Percentiles rank a stretch among this genome's conserved stretches.
phyloP scores from a whole-genome alignment of 768 basidiomycete genomes.

The Daedalea quercina region DNA sequence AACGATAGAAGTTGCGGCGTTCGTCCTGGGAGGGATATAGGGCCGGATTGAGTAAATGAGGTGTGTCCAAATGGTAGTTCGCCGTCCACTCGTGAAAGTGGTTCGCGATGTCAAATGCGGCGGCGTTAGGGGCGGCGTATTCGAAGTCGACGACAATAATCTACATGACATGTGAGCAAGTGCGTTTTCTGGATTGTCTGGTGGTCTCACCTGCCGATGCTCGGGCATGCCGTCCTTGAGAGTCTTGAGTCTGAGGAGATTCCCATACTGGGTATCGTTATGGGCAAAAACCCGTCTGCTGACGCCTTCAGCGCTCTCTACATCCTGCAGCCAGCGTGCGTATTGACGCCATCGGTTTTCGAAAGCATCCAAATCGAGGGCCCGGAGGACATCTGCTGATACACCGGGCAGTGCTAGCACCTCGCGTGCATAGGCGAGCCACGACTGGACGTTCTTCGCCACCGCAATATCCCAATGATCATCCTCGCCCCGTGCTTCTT shows the following conservation, averaged over 20 bases:
- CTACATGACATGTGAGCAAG: slow-evolving; percentile 30
- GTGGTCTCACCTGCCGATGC: slow-evolving; percentile 59
- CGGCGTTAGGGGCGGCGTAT: slow-evolving; percentile 88
- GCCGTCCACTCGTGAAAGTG: slow-evolving; percentile 98
- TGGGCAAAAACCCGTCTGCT: slow-evolving; percentile 77
- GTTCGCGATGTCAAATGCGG: slow-evolving; percentile 94
- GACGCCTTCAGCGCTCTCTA: slow-evolving; percentile 50
- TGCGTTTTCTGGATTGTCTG: too few species aligned
- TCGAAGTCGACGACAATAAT: slow-evolving; percentile 97
- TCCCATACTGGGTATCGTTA: slow-evolving; percentile 96
- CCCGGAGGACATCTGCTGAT: slow-evolving; percentile 35
- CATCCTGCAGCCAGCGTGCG: slow-evolving; percentile 57
- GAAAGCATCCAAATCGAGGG: slow-evolving; percentile 63
- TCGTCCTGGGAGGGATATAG: slow-evolving; percentile 69
- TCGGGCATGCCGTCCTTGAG: slow-evolving; percentile 51
- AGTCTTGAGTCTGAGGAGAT: slow-evolving; percentile 68
- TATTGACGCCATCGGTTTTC: slow-evolving; percentile 61
- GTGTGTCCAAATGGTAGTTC: slow-evolving; percentile 69
- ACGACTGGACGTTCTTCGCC: slow-evolving; percentile 60
- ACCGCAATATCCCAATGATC: slow-evolving; percentile 52
- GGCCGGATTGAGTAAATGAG: slow-evolving; percentile 56
- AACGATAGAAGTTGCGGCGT: slow-evolving; percentile 76
- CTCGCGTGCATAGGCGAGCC: slow-evolving; percentile 65
- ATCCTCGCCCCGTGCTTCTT: slow-evolving; percentile 36
- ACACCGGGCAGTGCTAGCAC: slow-evolving; percentile 63